Evolutionary conservation across 257 asterid species (phyloP).

Genomic region (Forsythia suspensa): DNA sequence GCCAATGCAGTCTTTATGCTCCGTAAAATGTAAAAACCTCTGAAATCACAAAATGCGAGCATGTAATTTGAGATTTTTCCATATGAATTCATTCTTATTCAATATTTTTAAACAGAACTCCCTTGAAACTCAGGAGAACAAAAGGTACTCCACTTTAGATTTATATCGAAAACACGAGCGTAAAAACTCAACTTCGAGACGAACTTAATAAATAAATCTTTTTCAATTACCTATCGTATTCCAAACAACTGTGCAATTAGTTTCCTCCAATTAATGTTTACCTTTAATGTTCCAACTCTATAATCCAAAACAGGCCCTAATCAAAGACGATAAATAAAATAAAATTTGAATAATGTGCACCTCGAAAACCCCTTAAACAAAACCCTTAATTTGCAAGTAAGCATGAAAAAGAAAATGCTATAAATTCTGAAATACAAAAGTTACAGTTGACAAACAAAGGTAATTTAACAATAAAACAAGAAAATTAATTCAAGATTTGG

Average conservation of each 20-base stretch:
- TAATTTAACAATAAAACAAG: not conserved
- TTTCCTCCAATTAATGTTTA: not conserved
- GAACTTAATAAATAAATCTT: not conserved
- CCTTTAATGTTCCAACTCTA: not conserved
- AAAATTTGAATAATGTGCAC: not conserved
- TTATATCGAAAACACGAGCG: not conserved
- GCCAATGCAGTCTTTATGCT: not conserved
- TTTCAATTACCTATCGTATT: not conserved
- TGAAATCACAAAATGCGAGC: not conserved
- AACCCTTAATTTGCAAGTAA: not conserved
- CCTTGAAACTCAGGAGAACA: not conserved
- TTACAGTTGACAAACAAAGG: not conserved
- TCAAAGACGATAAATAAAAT: not conserved
- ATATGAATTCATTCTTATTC: not conserved
- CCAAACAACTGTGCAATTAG: not conserved
- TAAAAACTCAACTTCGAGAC: not conserved
- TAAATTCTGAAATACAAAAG: not conserved
- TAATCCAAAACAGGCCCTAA: not conserved
- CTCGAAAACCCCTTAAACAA: not conserved
- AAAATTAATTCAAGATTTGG: constrained; percentile 5
- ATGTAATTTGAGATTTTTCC: not conserved
- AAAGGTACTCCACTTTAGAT: not conserved
- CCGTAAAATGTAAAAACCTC: not conserved
- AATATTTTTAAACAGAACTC: not conserved
- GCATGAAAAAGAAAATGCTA: not conserved